Evolutionary conservation across 495 filamentous ascomycete species (phyloP), one percentile per base, ranked within the genome.

Genomic region (Apodospora peruviana): DNA sequence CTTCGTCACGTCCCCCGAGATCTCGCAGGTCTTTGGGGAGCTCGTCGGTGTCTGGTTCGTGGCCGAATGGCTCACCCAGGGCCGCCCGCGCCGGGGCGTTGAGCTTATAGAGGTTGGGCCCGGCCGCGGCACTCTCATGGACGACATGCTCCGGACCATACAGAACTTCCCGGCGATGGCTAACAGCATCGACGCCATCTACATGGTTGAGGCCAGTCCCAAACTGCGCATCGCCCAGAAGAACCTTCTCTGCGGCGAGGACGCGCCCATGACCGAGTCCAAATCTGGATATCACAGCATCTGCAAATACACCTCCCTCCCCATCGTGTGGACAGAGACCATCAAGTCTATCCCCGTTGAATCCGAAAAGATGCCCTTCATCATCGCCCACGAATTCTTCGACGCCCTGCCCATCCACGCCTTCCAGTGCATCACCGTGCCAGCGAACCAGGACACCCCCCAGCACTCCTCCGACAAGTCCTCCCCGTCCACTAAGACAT

Each of bases 371-470:
- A 87, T 83, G 14, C 91, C 93, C 1, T 93, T 96, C 67, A 93
- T 97, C 43, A 78, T 96, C 29, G 93, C 91, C 10, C 93, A 98
- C 63, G 93, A 98, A 63, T 96, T 98, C 74, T 97, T 98, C 67
- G 93, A 98, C 59, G 93, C 93, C n/a, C 85, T 97, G 5, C 93
- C 93, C 32, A 95, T 98, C 59, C 90, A 98, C 67, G 86, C 89
- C 50, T 98, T 98, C 66, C 84, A 96, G 60, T 84, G 84, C 20
- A 62, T 67, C 55, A 38, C 66, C 36, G 67, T 90, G 25, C 68
- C 78, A 36, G 65, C 75, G 23, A 65, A 66, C 48, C 61, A 72
- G 50, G 53, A 68, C 57, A 42, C 48, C 36, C 65, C 74, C 23
- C 66, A 74, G 14, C 38, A 67, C 59, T 68, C 61, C 40, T 25